These are phyloP conservation scores for Didymosphaeria variabile DNA, from an alignment of 2,329 filamentous ascomycete genomes.

Conservation along the genomic window DNA sequence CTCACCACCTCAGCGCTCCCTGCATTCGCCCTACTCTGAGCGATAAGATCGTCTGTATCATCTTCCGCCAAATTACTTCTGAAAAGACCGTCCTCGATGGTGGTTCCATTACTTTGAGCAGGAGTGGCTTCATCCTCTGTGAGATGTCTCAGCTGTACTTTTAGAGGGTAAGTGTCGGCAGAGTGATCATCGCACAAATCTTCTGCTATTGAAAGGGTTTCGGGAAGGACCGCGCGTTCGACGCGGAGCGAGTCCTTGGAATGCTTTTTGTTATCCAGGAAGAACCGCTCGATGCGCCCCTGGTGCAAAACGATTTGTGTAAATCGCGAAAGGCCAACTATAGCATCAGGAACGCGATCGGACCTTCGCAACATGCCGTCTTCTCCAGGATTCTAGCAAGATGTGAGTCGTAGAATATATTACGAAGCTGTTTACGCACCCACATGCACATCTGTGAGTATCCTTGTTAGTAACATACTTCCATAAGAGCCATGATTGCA, in stretches of 20 bases:
- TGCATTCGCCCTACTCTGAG: conserved; percentile 48
- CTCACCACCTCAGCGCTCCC: conserved; percentile 56
- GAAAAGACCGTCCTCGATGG: conserved; percentile 63
- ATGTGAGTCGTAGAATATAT: conserved; percentile 22
- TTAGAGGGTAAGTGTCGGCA: conserved; percentile 65
- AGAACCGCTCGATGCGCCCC: conserved; percentile 73
- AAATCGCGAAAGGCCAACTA: conserved; percentile 68
- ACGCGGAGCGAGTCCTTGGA: conserved; percentile 61
- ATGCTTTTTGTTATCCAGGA: conserved; percentile 66
- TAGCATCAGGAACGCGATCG: conserved; percentile 70
- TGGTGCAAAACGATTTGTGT: conserved; percentile 75
- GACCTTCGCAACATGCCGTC: conserved; percentile 66
- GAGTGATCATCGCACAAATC: conserved; percentile 58
- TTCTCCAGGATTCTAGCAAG: conserved; percentile 65
- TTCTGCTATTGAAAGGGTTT: conserved; percentile 64
- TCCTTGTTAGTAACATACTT: conserved; percentile 10
- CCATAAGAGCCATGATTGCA: background rate
- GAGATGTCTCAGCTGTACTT: conserved; percentile 66
- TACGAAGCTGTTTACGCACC: conserved; percentile 30
- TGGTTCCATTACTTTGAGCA: conserved; percentile 50
- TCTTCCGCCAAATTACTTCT: conserved; percentile 66
- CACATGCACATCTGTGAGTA: conserved; percentile 49
- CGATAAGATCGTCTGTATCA: conserved; percentile 64
- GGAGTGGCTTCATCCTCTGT: conserved; percentile 67
- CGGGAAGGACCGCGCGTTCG: conserved; percentile 68